Evolutionary conservation across 306 rosid species (phyloP).

Genomic region (Pterocarpus macrocarpus): DNA sequence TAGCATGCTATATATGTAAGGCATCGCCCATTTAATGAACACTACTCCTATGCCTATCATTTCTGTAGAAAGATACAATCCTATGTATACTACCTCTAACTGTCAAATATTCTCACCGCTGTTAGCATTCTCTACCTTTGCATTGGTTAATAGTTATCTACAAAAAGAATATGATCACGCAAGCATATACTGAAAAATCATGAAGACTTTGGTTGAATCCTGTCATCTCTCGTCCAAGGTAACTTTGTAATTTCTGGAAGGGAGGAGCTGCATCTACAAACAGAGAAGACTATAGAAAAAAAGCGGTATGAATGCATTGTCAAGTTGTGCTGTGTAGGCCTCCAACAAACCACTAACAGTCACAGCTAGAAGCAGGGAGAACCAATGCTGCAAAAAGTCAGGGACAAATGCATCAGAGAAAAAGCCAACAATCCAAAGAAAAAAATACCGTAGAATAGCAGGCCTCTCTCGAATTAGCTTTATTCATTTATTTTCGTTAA

Average conservation of each 20-base stretch:
- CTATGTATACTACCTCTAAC: conserved; percentile 40
- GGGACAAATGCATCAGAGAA: conserved; percentile 44
- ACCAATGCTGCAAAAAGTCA: conserved; percentile 80
- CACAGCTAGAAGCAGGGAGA: conserved; percentile 80
- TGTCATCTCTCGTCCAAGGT: conserved; percentile 22
- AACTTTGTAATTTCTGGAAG: conserved; percentile 14
- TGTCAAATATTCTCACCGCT: conserved; percentile 18
- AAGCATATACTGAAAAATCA: conserved; percentile 21
- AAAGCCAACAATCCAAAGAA: conserved; percentile 32
- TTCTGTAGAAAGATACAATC: conserved; percentile 40
- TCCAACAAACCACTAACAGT: conserved; percentile 92
- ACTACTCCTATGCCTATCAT: conserved; percentile 7
- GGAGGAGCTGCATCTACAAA: conserved; percentile 61
- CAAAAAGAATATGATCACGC: conserved; percentile 45
- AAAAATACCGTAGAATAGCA: background rate
- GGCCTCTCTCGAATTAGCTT: conserved; percentile 9
- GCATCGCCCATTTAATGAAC: conserved; percentile 8
- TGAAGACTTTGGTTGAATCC: conserved; percentile 30
- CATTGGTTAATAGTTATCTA: conserved; percentile 47
- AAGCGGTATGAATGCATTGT: conserved; percentile 94
- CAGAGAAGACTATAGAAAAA: conserved; percentile 93
- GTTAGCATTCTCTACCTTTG: conserved; percentile 38
- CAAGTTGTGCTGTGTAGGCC: conserved; percentile 97
- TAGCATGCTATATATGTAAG: background rate
- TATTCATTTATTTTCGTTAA: conserved; percentile 10